Evolutionary conservation across 257 asterid species (phyloP).

Genomic region (Rubia yunnanensis): DNA sequence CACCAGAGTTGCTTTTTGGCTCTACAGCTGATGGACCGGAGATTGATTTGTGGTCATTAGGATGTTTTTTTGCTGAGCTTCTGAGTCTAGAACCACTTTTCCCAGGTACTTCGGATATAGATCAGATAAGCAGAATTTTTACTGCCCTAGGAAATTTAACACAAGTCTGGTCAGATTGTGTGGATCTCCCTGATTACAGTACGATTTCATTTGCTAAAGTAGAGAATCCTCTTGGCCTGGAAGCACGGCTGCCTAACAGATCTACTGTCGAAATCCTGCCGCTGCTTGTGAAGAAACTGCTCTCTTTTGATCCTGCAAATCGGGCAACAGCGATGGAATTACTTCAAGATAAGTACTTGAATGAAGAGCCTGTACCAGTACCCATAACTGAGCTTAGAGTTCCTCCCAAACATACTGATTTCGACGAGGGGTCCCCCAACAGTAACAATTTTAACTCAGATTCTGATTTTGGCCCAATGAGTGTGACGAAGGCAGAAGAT

Average conservation of each 20-base stretch:
- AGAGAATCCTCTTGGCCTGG: slow-evolving; percentile 61
- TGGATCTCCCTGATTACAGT: slow-evolving; percentile 71
- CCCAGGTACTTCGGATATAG: slow-evolving; percentile 86
- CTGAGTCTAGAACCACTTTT: slow-evolving; percentile 64
- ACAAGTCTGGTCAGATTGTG: slow-evolving; percentile 80
- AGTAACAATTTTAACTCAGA: slow-evolving; percentile 35
- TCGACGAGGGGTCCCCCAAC: slow-evolving; percentile 44
- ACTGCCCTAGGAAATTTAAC: slow-evolving; percentile 60
- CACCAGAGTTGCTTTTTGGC: slow-evolving; percentile 92
- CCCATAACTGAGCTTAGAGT: slow-evolving; percentile 57
- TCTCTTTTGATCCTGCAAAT: slow-evolving; percentile 59
- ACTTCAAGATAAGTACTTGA: slow-evolving; percentile 73
- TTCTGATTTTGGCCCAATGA: slow-evolving; percentile 47
- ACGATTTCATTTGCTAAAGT: slow-evolving; percentile 61
- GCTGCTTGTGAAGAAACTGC: slow-evolving; percentile 48
- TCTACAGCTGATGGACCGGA: slow-evolving; percentile 76
- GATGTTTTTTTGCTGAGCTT: slow-evolving; percentile 88
- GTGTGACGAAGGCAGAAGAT: slow-evolving; percentile 34
- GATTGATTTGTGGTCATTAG: slow-evolving; percentile 92
- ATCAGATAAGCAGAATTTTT: slow-evolving; percentile 68
- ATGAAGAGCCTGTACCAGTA: slow-evolving; percentile 69
- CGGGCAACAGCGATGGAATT: slow-evolving; percentile 77
- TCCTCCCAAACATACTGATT: slow-evolving; percentile 45
- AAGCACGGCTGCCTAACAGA: slow-evolving; percentile 47
- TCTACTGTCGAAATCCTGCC: slow-evolving; percentile 56